Percentiles rank a stretch among this genome's conserved stretches.
Evolutionary conservation across 2,329 filamentous ascomycete genomes (phyloP).

Genomic region (Botrytis galanthina): DNA sequence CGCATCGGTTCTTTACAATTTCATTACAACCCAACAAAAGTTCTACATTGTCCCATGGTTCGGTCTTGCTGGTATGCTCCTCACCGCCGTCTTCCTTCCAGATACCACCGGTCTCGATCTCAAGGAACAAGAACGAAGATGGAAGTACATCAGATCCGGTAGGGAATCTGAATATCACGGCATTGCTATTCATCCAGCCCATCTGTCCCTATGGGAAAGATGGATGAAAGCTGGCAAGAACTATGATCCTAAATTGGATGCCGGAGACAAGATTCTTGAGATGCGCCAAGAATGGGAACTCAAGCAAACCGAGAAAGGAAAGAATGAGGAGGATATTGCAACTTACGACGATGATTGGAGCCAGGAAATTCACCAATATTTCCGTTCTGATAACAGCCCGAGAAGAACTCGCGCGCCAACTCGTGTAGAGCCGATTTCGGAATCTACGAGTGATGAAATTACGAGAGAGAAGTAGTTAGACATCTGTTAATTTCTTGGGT

Average conservation of each 20-base stretch:
- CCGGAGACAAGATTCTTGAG: slow-evolving; percentile 79
- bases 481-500: background rate
- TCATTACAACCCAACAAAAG: slow-evolving; percentile 79
- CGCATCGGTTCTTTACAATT: slow-evolving; percentile 89
- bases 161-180: slow-evolving; percentile 84
- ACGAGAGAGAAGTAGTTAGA: slow-evolving; percentile 4
- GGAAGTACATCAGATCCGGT: slow-evolving; percentile 79
- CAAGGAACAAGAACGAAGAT: slow-evolving; percentile 94
- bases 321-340: slow-evolving; percentile 24
- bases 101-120: slow-evolving; percentile 95
- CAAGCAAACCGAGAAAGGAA: slow-evolving; percentile 47
- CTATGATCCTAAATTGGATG: slow-evolving; percentile 82
- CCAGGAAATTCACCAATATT: slow-evolving; percentile 31
- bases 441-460: slow-evolving; percentile 14
- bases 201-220: slow-evolving; percentile 86
- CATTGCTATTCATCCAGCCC: slow-evolving; percentile 84
- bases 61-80: slow-evolving; percentile 78
- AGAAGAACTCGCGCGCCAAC: slow-evolving; percentile 3
- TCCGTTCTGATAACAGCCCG: slow-evolving; percentile 22
- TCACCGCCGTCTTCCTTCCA: slow-evolving; percentile 86
- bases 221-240: slow-evolving; percentile 72
- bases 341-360: slow-evolving; percentile 30
- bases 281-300: slow-evolving; percentile 65
- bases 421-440: background rate
- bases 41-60: slow-evolving; percentile 97